Percentiles rank a stretch among this genome's conserved stretches.
These are phyloP conservation scores for Sapria himalayana DNA, from an alignment of 345 rosid genomes.

Conservation along the genomic window DNA sequence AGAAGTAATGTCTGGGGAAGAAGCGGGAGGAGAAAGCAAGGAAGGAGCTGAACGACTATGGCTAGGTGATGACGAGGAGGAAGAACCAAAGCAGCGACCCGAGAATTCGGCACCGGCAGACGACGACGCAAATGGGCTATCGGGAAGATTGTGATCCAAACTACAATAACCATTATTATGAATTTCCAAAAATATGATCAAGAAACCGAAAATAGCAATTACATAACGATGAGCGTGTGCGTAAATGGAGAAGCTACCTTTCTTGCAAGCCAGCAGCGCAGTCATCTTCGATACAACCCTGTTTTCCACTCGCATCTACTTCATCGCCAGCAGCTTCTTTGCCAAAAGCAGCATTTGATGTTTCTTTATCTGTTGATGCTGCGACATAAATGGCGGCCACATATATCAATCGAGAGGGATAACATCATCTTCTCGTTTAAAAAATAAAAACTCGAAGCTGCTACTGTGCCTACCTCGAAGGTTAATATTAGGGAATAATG, in stretches of 20 bases:
- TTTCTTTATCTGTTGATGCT: constrained; percentile 11
- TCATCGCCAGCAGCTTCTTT: constrained; percentile 15
- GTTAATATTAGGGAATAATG: constrained; percentile 13
- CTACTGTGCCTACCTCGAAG: too few species aligned
- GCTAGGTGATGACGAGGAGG: constrained; percentile 19
- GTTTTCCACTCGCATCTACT: constrained; percentile 19
- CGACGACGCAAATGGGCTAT: constrained; percentile 58
- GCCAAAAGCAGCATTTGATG: constrained; percentile 7
- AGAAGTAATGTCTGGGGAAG: constrained; percentile 31
- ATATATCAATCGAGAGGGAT: too few species aligned
- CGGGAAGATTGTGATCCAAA: constrained; percentile 53
- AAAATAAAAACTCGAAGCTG: not conserved
- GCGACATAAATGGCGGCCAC: constrained; percentile 8
- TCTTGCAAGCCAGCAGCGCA: constrained; percentile 17
- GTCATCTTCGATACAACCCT: constrained; percentile 13
- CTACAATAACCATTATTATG: constrained; percentile 11
- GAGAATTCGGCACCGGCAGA: constrained; percentile 14
- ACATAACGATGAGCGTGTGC: constrained; percentile 1
- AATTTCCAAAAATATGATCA: not conserved
- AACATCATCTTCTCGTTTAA: constrained; percentile 23
- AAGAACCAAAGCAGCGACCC: constrained; percentile 11
- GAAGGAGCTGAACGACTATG: constrained; percentile 16
- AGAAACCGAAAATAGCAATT: not conserved
- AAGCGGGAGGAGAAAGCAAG: constrained; percentile 14
- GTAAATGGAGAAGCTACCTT: constrained; percentile 11